Conservation (phyloP, 2,329 filamentous ascomycete species). For the Xylaria sp. region DNA sequence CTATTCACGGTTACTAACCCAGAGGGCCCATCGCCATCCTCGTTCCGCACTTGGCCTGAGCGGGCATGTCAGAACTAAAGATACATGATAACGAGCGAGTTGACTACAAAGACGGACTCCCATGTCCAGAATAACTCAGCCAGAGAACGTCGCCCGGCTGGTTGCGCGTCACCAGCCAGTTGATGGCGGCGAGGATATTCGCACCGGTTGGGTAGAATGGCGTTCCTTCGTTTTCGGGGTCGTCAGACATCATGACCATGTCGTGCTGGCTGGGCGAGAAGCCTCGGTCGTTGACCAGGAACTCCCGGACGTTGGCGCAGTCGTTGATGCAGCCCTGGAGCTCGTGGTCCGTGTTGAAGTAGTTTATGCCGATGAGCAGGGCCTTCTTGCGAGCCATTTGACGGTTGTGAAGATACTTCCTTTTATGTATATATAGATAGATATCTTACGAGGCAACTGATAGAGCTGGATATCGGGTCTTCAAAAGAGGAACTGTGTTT, state of each 20-base stretch:
- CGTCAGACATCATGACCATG: slow-evolving; percentile 53
- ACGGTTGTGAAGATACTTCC: background rate
- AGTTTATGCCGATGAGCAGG: slow-evolving; percentile 49
- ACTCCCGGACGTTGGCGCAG: slow-evolving; percentile 51
- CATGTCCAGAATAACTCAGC: slow-evolving; percentile 70
- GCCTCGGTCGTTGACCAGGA: slow-evolving; percentile 52
- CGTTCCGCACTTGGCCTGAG: slow-evolving; percentile 57
- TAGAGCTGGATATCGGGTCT: background rate
- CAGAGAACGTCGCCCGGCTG: slow-evolving; percentile 64
- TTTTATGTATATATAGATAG: too few relatives aligned
- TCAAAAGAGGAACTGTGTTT: background rate
- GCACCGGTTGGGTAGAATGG: slow-evolving; percentile 50
- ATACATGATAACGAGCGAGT: background rate
- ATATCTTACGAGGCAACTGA: too few relatives aligned
- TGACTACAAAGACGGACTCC: slow-evolving; percentile 50
- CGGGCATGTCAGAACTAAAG: slow-evolving; percentile 2
- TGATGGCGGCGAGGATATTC: slow-evolving; percentile 61
- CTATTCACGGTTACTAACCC: slow-evolving; percentile 42
- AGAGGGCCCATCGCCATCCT: slow-evolving; percentile 47
- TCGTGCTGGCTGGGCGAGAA: slow-evolving; percentile 50
- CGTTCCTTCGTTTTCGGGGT: slow-evolving; percentile 49
- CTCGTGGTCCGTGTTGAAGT: slow-evolving; percentile 41
- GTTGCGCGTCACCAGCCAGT: slow-evolving; percentile 63
- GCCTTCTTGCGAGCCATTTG: slow-evolving; percentile 50
- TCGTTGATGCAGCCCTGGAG: slow-evolving; percentile 50